Percentiles rank a stretch among this genome's conserved stretches.
Evolutionary conservation across 768 basidiomycete genomes (phyloP).

Genomic region (Leccinum boreale): DNA sequence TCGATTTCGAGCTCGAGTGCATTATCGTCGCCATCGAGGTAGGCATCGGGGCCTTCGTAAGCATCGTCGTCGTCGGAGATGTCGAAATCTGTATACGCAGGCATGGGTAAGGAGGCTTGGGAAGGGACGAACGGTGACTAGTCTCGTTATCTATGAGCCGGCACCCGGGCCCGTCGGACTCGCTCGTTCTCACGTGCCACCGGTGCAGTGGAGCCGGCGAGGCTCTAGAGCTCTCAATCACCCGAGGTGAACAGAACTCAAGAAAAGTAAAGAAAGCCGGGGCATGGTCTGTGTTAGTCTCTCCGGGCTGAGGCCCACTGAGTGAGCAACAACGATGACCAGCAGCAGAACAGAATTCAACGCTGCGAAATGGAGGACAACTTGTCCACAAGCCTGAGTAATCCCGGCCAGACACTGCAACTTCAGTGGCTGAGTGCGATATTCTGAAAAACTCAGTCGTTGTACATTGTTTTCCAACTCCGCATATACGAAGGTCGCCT

Average conservation of each 20-base stretch:
- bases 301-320: not conserved
- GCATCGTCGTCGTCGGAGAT: constrained; percentile 31
- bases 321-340: not conserved
- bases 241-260: not conserved
- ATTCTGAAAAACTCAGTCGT: not conserved
- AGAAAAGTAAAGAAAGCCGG: not conserved
- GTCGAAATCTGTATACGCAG: constrained; percentile 18
- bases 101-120: constrained; percentile 11
- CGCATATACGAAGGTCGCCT: constrained; percentile 9
- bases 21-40: constrained; percentile 33
- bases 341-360: not conserved
- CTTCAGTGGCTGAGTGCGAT: not conserved
- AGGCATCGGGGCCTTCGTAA: constrained; percentile 34
- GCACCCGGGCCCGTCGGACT: not conserved
- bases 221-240: not conserved
- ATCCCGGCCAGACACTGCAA: too few relatives aligned
- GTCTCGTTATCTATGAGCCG: not conserved
- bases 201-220: not conserved
- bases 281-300: not conserved
- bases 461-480: constrained; percentile 25
- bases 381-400: not conserved
- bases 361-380: not conserved
- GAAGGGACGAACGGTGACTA: constrained; percentile 1
- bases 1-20: constrained; percentile 33
- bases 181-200: constrained; percentile 3